Percentiles rank a stretch among this genome's conserved stretches.
phyloP scores from a whole-genome alignment of 2,329 filamentous ascomycete genomes.

The Magnaporthiopsis incrustans region DNA sequence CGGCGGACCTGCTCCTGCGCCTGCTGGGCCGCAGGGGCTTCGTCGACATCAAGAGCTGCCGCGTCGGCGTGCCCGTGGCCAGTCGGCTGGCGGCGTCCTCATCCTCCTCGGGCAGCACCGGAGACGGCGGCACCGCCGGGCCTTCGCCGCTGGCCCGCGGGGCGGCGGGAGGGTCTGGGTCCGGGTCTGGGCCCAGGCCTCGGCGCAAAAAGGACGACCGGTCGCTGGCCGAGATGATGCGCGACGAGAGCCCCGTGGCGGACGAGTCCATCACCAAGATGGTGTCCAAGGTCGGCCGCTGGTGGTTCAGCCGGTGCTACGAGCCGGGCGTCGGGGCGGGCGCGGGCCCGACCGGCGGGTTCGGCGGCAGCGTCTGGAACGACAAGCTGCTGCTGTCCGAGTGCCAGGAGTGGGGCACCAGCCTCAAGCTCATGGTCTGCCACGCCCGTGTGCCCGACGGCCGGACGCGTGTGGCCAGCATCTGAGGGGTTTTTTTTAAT shows the following conservation, averaged over 20 bases:
- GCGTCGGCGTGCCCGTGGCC: constrained; percentile 69
- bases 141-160: constrained; percentile 10
- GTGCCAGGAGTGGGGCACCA: constrained; percentile 79
- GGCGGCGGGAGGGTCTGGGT: constrained; percentile 2
- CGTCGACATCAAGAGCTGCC: constrained; percentile 63
- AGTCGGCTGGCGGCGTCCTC: constrained; percentile 36
- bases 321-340: constrained; percentile 52
- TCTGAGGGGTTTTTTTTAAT: constrained; percentile 23
- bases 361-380: constrained; percentile 61
- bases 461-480: constrained; percentile 35
- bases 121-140: constrained; percentile 14
- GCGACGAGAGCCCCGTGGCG: constrained; percentile 57
- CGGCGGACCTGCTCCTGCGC: constrained; percentile 54
- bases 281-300: constrained; percentile 85
- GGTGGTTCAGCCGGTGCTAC: constrained; percentile 96
- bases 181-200: constrained; percentile 6
- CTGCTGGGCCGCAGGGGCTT: constrained; percentile 64
- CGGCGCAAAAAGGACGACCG: constrained; percentile 35
- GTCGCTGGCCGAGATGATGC: constrained; percentile 64
- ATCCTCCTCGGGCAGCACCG: constrained; percentile 19
- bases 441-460: constrained; percentile 72
- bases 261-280: constrained; percentile 88
- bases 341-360: no score
- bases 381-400: constrained; percentile 70
- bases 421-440: constrained; percentile 83